Percentiles rank a stretch among this genome's conserved stretches.
Evolutionary conservation across 306 rosid genomes (phyloP).

Genomic region (Luffa acutangula): DNA sequence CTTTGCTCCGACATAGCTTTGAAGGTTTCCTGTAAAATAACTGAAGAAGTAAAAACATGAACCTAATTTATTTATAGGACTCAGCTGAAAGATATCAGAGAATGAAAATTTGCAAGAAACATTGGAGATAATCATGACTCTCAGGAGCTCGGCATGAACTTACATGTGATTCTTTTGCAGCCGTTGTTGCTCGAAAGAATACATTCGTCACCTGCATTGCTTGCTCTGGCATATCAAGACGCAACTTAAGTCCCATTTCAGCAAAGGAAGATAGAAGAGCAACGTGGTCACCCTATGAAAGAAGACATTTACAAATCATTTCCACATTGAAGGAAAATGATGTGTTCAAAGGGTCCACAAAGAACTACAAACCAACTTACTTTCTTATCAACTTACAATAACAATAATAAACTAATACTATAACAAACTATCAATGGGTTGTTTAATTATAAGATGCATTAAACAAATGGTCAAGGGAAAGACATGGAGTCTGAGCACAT

Average conservation of each 20-base stretch:
- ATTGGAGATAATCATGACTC: slow-evolving; percentile 2
- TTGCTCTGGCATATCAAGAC: slow-evolving; percentile 92
- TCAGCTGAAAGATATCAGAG: slow-evolving; percentile 8
- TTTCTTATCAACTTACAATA: neutral
- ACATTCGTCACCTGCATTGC: slow-evolving; percentile 73
- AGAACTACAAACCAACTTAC: slow-evolving; percentile 2
- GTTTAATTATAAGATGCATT: neutral
- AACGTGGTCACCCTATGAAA: slow-evolving; percentile 78
- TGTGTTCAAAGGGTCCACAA: slow-evolving; percentile 6
- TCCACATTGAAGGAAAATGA: slow-evolving; percentile 3
- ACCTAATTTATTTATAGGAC: slow-evolving; percentile 4
- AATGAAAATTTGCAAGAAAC: slow-evolving; percentile 6
- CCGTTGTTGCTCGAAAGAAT: slow-evolving; percentile 72
- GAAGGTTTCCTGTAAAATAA: slow-evolving; percentile 46
- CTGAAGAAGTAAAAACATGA: slow-evolving; percentile 5
- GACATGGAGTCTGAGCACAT: neutral
- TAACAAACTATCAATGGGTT: neutral
- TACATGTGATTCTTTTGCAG: slow-evolving; percentile 63
- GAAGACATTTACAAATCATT: slow-evolving; percentile 16
- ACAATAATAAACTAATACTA: neutral
- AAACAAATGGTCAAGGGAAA: neutral
- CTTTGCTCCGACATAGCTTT: slow-evolving; percentile 63
- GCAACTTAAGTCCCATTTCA: slow-evolving; percentile 95
- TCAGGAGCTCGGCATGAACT: slow-evolving; percentile 19
- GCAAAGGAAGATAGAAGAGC: slow-evolving; percentile 93